Conservation (phyloP, 352 stramenopile genomes). For the Peronosclerospora sorghi region DNA sequence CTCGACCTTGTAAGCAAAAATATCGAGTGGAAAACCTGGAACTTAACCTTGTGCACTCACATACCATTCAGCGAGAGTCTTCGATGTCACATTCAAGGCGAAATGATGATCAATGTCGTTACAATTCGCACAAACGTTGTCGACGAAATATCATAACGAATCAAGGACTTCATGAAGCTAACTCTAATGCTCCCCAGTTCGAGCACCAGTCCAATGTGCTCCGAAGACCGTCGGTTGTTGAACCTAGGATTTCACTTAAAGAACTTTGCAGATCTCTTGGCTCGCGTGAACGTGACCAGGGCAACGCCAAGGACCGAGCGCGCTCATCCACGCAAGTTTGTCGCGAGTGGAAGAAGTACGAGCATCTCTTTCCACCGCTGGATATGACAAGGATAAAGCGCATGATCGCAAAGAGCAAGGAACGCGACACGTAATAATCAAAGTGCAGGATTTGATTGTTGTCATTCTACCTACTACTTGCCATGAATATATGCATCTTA, state of each 20-base stretch:
- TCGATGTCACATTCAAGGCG: not conserved
- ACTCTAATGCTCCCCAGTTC: conserved; percentile 15
- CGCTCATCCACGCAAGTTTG: conserved; percentile 5
- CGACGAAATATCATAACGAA: conserved; percentile 3
- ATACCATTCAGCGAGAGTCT: not conserved
- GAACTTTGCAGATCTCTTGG: conserved; percentile 7
- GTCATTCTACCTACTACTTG: no score
- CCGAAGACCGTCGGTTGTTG: not conserved
- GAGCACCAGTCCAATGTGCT: conserved; percentile 1
- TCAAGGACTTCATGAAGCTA: not conserved
- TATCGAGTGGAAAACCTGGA: not conserved
- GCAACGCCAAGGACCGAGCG: not conserved
- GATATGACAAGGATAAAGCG: conserved; percentile 28
- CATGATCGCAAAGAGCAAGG: conserved; percentile 13
- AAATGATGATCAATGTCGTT: not conserved
- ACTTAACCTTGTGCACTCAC: not conserved
- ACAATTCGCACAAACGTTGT: conserved; percentile 7
- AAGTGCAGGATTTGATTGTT: no score
- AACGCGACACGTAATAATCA: not conserved
- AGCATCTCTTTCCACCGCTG: conserved; percentile 31
- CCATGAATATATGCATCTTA: no score
- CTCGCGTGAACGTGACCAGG: conserved; percentile 2
- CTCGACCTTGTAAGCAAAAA: conserved; percentile 10
- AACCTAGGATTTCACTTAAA: conserved; percentile 11
- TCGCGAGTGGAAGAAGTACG: conserved; percentile 31